A percentile compares a stretch with the other conserved stretches of the same genome.
Evolutionary conservation across 306 rosid genomes (phyloP).

Genomic region (Cucurbita ficifolia): DNA sequence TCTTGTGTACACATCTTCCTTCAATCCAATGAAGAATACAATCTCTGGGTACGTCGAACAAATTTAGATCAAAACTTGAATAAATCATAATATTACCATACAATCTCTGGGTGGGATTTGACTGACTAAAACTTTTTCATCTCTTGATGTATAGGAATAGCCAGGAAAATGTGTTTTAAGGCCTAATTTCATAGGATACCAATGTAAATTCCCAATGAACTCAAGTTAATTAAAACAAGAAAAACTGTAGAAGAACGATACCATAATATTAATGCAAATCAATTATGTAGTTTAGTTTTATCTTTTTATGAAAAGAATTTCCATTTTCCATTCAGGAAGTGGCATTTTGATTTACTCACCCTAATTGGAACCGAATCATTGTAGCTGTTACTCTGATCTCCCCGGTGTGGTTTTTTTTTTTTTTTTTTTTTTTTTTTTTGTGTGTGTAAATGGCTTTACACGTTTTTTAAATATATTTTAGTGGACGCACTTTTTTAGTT

Average conservation of each 20-base stretch:
- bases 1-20: conserved; percentile 63
- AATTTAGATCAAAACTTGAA: conserved; percentile 7
- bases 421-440: no score
- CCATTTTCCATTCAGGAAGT: neutral
- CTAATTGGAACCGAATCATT: neutral
- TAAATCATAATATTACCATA: neutral
- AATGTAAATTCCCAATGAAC: neutral
- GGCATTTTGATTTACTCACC: neutral
- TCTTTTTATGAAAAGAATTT: neutral
- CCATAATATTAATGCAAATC: neutral
- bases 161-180: neutral
- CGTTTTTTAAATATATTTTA: neutral
- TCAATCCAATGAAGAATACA: conserved; percentile 93
- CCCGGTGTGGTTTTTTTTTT: neutral
- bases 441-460: neutral
- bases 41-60: conserved; percentile 65
- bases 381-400: neutral
- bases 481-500: neutral
- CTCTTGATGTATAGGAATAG: neutral
- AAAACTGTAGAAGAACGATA: neutral
- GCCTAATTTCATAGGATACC: neutral
- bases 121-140: neutral
- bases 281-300: neutral
- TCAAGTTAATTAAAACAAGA: neutral
- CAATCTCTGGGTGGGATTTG: neutral